Evolutionary conservation across 2,329 filamentous ascomycete genomes (phyloP).

Genomic region (Chrysosporium queenslandicum): DNA sequence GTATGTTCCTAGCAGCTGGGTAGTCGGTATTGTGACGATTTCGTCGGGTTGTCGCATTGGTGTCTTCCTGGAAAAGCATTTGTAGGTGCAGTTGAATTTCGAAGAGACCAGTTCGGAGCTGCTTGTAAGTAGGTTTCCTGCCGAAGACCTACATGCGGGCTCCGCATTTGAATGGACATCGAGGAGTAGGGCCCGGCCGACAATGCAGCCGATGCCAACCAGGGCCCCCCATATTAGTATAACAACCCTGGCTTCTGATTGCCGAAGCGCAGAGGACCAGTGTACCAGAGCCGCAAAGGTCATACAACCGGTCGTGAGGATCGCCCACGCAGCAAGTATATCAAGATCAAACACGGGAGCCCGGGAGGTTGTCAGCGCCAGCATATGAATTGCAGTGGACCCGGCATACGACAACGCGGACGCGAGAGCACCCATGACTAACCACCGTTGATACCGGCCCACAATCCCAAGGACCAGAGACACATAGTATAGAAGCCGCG

Average conservation of each 20-base stretch:
- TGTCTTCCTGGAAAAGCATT: constrained; percentile 20
- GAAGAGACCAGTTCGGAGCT: constrained; percentile 16
- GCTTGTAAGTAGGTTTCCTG: constrained; percentile 18
- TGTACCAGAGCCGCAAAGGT: constrained; percentile 22
- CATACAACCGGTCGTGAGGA: constrained; percentile 21
- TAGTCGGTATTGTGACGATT: constrained; percentile 19
- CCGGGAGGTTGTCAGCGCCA: constrained; percentile 20
- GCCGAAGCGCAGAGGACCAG: constrained; percentile 20
- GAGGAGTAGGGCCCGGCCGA: constrained; percentile 18
- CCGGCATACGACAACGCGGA: constrained; percentile 24
- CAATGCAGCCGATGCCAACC: constrained; percentile 19
- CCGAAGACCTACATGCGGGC: constrained; percentile 19
- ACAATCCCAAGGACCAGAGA: constrained; percentile 24
- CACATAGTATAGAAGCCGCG: constrained; percentile 23
- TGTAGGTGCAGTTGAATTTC: constrained; percentile 23
- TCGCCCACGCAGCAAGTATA: constrained; percentile 22
- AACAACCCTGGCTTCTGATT: constrained; percentile 19
- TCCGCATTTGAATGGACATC: constrained; percentile 17
- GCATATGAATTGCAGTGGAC: constrained; percentile 22
- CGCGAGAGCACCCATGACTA: constrained; percentile 24
- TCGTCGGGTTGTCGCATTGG: constrained; percentile 19
- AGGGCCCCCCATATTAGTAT: constrained; percentile 21
- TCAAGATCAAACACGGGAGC: constrained; percentile 20
- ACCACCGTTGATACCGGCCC: constrained; percentile 23
- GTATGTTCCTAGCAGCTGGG: constrained; percentile 17